phyloP scores from a whole-genome alignment of 805 yeast species.

The Lachancea waltii region DNA sequence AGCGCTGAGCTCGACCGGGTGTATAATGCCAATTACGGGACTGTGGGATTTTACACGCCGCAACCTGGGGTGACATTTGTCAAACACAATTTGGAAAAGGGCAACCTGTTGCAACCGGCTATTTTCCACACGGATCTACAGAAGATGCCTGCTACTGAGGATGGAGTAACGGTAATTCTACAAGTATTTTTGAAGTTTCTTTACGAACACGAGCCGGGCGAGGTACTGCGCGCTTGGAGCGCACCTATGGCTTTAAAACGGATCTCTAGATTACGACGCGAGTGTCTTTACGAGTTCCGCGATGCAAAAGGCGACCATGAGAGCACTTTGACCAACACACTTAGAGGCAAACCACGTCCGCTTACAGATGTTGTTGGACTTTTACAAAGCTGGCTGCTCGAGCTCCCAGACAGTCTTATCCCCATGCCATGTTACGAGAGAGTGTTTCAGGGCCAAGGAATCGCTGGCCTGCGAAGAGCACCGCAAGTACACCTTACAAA shows the following conservation, averaged over 20 bases:
- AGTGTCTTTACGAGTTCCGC: conserved; percentile 10
- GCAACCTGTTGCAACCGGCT: background rate
- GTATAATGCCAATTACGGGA: conserved; percentile 3
- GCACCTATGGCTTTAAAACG: conserved; percentile 11
- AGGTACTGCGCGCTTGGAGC: conserved; percentile 13
- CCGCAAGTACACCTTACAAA: conserved; percentile 3
- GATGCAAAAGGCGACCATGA: conserved; percentile 3
- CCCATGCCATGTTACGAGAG: conserved; percentile 11
- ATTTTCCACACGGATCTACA: conserved; percentile 5
- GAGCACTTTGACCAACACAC: background rate
- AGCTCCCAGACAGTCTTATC: conserved; percentile 49
- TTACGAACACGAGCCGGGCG: conserved; percentile 1
- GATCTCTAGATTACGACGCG: conserved; percentile 14
- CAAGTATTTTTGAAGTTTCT: background rate
- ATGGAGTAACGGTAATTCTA: conserved; percentile 1
- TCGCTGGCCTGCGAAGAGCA: background rate
- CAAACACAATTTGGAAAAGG: background rate
- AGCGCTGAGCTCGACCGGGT: background rate
- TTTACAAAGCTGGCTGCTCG: conserved; percentile 50
- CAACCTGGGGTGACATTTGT: conserved; percentile 6
- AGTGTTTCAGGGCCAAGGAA: background rate
- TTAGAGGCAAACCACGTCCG: conserved; percentile 1
- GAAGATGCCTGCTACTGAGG: conserved; percentile 1
- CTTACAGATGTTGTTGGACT: conserved; percentile 32
- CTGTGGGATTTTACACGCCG: conserved; percentile 6